Percentiles rank a stretch among this genome's conserved stretches.
phyloP scores from a whole-genome alignment of 2,329 filamentous ascomycete genomes.

The Ascochyta koolunga region DNA sequence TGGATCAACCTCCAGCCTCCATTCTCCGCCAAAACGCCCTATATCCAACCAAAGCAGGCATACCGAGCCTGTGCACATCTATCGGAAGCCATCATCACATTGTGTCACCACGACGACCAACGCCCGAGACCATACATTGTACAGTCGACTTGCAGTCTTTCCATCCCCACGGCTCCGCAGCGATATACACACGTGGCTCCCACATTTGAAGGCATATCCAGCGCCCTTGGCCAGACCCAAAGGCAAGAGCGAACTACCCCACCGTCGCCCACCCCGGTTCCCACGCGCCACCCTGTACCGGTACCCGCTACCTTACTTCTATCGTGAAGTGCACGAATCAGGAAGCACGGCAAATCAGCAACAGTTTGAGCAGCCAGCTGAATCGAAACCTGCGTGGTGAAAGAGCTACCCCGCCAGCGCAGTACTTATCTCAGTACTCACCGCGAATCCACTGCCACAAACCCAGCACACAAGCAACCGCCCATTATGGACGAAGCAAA shows the following conservation, averaged over 20 bases:
- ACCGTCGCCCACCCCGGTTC: constrained; percentile 23
- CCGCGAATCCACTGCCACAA: neutral
- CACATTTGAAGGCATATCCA: neutral
- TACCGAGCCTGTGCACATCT: constrained; percentile 19
- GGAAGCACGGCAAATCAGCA: neutral
- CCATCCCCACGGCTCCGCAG: neutral
- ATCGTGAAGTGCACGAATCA: neutral
- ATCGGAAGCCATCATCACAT: constrained; percentile 18
- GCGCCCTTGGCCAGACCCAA: neutral
- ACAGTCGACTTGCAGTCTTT: constrained; percentile 1
- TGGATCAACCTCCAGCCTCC: neutral
- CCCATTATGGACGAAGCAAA: constrained; percentile 56
- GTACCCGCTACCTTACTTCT: neutral
- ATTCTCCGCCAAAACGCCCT: neutral
- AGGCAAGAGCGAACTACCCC: constrained; percentile 10
- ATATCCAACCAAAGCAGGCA: constrained; percentile 4
- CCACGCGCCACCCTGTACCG: constrained; percentile 18
- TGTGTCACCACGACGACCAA: constrained; percentile 18
- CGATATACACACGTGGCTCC: neutral
- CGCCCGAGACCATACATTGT: constrained; percentile 10
- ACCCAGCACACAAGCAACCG: constrained; percentile 6
- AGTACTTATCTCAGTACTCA: constrained; percentile 8
- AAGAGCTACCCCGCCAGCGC: constrained; percentile 9
- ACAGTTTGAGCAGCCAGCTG: neutral
- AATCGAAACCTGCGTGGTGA: neutral